Evolutionary conservation across 169 alveolate species (phyloP).

Genomic region (Cryptosporidium parvum): DNA sequence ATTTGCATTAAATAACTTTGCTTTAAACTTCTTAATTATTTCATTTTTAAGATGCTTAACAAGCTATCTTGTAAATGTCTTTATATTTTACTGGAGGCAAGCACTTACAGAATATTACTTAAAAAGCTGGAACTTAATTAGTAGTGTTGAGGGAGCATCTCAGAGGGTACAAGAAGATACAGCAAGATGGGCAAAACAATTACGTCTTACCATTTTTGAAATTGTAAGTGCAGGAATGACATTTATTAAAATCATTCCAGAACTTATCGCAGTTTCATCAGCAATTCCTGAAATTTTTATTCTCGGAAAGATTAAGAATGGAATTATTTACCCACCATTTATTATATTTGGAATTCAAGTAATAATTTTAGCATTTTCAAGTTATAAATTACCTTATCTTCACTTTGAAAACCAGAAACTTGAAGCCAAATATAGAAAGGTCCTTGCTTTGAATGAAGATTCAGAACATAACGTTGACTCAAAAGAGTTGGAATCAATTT

Average conservation of each 20-base stretch:
- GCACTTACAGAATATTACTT: slow-evolving; percentile 63
- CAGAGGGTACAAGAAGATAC: slow-evolving; percentile 73
- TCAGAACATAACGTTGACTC: slow-evolving; percentile 6
- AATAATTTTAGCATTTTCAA: slow-evolving; percentile 27
- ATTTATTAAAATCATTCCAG: slow-evolving; percentile 40
- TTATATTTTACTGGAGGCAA: slow-evolving; percentile 74
- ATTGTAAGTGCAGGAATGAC: slow-evolving; percentile 29
- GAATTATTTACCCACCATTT: slow-evolving; percentile 33
- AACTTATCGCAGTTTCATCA: slow-evolving; percentile 11
- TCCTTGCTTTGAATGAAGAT: slow-evolving; percentile 56
- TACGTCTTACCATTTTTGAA: slow-evolving; percentile 38
- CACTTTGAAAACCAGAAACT: slow-evolving; percentile 71
- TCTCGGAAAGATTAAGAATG: slow-evolving; percentile 50
- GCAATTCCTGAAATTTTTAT: slow-evolving; percentile 49
- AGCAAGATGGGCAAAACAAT: slow-evolving; percentile 50
- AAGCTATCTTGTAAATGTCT: slow-evolving; percentile 49
- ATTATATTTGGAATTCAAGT: slow-evolving; percentile 38
- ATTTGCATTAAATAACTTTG: slow-evolving; percentile 14
- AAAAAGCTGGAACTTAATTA: slow-evolving; percentile 29
- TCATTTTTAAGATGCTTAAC: slow-evolving; percentile 19
- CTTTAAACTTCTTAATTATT: slow-evolving; percentile 8
- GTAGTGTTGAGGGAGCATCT: slow-evolving; percentile 63
- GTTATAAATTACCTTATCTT: slow-evolving; percentile 51
- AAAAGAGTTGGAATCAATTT: slow-evolving; percentile 5
- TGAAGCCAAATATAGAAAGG: slow-evolving; percentile 45